Evolutionary conservation across 768 basidiomycete genomes (phyloP), one percentile per base, ranked within the genome.

Genomic region (Xanthoconium purpureum): DNA sequence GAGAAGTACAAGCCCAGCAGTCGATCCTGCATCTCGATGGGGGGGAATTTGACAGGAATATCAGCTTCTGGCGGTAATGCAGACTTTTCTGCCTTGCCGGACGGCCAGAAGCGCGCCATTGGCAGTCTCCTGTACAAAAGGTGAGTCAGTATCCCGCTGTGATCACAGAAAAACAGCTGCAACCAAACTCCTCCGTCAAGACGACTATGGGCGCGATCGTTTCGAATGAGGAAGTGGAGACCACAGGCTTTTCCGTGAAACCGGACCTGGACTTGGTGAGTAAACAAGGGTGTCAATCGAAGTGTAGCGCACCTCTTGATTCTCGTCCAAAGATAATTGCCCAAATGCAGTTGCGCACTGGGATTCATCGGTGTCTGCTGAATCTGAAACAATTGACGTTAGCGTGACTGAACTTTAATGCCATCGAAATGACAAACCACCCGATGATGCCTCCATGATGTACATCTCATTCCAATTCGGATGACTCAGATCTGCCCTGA

Each of bases 231-330:
- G 33, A 93, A 75, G 58, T 90, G 85, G 29, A 94, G 74, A 9
- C 91, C 91, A 61, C 87, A 87, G 3, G 82, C 77, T 71, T 84
- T 80, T 14, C 91, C 89, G 56, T 94, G 94, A 66, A 87, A 95
- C 54, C 93, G 87, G 44, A 95, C 81, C 85, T 95, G 66, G 17
- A n/a, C 35, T 49, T 4, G 7, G 28, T 70, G 52, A 67, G 58
- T 44, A 57, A 58, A 57, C 11, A 36, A 28, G 12, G 45, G 18
- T 17, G 36, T 42, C 45, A 20, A 43, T 55, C 18, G 13, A 47
- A 20, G 35, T 15, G 13, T 28, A 46, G 66, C 24, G 11, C 60
- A 88, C 89, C 74, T 91, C 88, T 63, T 80, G 83, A 64, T 88
- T 83, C 66, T 90, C 88, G 58, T 89, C 87, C 40, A 91, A 73